Evolutionary conservation across 176 grass and related monocot genomes (phyloP).

Genomic region (Lolium multiflorum): DNA sequence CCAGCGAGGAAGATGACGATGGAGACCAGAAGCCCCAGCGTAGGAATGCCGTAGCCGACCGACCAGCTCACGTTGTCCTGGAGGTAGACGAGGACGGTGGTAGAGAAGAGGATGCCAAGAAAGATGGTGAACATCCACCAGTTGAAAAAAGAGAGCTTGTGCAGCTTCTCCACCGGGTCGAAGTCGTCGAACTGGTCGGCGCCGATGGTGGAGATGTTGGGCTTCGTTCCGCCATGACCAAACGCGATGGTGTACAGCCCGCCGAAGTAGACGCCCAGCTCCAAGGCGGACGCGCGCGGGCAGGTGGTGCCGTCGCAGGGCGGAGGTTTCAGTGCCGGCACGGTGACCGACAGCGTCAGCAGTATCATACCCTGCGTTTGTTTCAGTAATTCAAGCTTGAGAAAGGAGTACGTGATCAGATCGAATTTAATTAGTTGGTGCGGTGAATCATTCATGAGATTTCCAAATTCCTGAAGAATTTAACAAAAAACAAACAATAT

Average conservation of each 20-base stretch:
- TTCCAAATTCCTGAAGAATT: background rate
- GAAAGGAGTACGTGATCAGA: background rate
- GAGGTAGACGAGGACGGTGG: conserved; percentile 84
- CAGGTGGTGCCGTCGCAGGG: conserved; percentile 52
- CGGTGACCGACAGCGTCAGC: conserved; percentile 68
- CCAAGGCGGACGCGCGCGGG: conserved; percentile 50
- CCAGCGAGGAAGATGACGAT: conserved; percentile 75
- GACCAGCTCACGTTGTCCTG: conserved; percentile 87
- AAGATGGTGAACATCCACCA: conserved; percentile 96
- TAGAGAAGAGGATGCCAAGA: conserved; percentile 75
- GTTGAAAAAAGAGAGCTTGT: conserved; percentile 95
- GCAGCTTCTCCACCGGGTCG: conserved; percentile 65
- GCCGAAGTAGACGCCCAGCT: conserved; percentile 73
- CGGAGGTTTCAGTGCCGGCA: conserved; percentile 67
- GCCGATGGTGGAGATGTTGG: conserved; percentile 91
- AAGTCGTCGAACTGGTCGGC: conserved; percentile 95
- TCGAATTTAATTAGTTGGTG: background rate
- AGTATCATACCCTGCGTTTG: conserved; percentile 75
- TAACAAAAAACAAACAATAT: background rate
- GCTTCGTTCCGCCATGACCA: conserved; percentile 81
- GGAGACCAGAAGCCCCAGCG: conserved; percentile 55
- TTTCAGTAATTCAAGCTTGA: background rate
- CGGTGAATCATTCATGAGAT: background rate
- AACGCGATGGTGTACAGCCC: conserved; percentile 81
- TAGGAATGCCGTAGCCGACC: conserved; percentile 75